Evolutionary conservation across 257 asterid species (phyloP).

Genomic region (Penstemon barbatus): DNA sequence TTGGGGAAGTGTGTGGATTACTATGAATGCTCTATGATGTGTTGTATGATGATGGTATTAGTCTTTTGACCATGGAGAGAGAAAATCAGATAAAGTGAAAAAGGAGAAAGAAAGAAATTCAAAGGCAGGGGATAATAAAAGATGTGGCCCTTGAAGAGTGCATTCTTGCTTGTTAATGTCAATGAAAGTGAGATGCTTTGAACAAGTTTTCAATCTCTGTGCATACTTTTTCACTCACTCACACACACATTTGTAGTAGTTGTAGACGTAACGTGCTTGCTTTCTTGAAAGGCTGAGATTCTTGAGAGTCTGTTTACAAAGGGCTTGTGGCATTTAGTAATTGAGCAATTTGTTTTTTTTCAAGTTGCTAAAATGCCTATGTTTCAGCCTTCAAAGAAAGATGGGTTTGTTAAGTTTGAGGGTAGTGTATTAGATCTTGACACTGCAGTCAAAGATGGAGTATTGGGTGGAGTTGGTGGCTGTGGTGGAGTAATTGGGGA

Average conservation of each 20-base stretch:
- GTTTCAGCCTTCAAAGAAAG: slow-evolving; percentile 47
- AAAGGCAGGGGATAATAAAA: slow-evolving; percentile 4
- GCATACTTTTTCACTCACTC: slow-evolving; percentile 27
- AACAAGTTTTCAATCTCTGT: slow-evolving; percentile 27
- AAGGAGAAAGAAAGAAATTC: neutral
- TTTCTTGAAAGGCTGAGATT: slow-evolving; percentile 33
- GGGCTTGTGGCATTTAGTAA: neutral
- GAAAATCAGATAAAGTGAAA: slow-evolving; percentile 48
- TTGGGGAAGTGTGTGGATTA: slow-evolving; percentile 43
- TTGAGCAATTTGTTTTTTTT: slow-evolving; percentile 5
- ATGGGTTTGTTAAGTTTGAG: slow-evolving; percentile 46
- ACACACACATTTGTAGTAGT: slow-evolving; percentile 33
- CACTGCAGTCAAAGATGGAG: slow-evolving; percentile 48
- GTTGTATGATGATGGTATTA: slow-evolving; percentile 45
- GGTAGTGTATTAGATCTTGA: slow-evolving; percentile 44
- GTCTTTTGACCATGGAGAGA: slow-evolving; percentile 57
- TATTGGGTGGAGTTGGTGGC: slow-evolving; percentile 45
- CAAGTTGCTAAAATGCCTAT: slow-evolving; percentile 48
- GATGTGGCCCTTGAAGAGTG: slow-evolving; percentile 29
- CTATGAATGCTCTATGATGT: slow-evolving; percentile 44
- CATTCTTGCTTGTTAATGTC: slow-evolving; percentile 52
- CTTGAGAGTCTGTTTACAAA: slow-evolving; percentile 4
- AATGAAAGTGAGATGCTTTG: slow-evolving; percentile 50
- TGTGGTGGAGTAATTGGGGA: slow-evolving; percentile 42
- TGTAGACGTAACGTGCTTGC: slow-evolving; percentile 39